These are phyloP conservation scores for Acrocalymma vagum DNA, from an alignment of 2,329 filamentous ascomycete genomes.

Conservation along the genomic window DNA sequence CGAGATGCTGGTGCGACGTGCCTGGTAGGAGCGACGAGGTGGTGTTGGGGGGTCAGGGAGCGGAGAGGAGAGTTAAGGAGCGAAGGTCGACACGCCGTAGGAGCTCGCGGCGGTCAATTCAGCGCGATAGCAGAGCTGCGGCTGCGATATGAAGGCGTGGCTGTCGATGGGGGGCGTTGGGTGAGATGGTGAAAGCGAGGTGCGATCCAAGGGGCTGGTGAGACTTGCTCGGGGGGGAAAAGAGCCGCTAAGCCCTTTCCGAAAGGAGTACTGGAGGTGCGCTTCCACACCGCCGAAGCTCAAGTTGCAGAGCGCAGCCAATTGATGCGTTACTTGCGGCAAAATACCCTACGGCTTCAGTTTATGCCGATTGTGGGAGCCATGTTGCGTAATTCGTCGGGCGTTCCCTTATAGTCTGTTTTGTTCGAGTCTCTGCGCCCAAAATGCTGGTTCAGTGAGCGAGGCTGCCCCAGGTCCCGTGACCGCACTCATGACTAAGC, in stretches of 20 bases:
- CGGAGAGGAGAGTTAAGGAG: constrained; percentile 40
- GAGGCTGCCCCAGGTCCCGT: no score
- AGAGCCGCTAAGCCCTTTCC: constrained; percentile 1
- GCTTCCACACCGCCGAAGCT: constrained; percentile 4
- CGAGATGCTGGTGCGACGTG: constrained; percentile 43
- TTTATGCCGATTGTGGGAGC: no score
- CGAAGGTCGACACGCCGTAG: constrained; percentile 40
- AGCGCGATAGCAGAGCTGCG: constrained; percentile 32
- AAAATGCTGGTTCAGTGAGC: no score
- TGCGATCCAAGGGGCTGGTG: no score
- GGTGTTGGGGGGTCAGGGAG: constrained; percentile 26
- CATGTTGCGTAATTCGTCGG: no score
- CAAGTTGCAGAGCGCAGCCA: no score
- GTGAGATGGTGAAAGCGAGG: constrained; percentile 27
- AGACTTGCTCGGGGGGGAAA: no score
- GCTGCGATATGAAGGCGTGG: constrained; percentile 28
- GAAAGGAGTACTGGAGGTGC: neutral
- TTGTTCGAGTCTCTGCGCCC: no score
- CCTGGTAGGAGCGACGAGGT: constrained; percentile 31
- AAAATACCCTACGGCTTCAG: no score
- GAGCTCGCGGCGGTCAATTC: constrained; percentile 32
- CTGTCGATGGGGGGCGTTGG: constrained; percentile 34
- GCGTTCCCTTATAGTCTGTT: no score
- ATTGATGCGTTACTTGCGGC: no score
- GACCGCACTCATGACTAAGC: no score